Conservation (phyloP, 305 asterid genomes). For the Solanum hybrid region DNA sequence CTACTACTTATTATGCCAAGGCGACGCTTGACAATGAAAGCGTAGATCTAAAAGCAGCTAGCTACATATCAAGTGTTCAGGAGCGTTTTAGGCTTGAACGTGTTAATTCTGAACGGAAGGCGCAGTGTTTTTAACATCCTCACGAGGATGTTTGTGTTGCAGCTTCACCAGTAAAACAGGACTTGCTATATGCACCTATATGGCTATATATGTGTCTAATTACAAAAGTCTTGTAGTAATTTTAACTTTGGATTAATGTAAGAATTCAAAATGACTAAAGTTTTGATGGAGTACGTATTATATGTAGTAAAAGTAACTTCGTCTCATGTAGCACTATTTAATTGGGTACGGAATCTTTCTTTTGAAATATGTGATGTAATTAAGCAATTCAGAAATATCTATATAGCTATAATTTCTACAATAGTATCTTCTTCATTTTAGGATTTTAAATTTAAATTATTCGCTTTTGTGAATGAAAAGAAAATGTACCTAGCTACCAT, state of each 20-base stretch:
- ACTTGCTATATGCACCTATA: background rate
- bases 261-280: background rate
- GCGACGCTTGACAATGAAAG: background rate
- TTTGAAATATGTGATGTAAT: background rate
- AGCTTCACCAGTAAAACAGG: background rate
- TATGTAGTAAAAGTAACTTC: background rate
- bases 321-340: background rate
- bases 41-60: slow-evolving; percentile 42
- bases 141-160: background rate
- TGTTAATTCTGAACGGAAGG: background rate
- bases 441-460: background rate
- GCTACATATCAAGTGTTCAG: slow-evolving; percentile 46
- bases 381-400: background rate
- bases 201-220: background rate
- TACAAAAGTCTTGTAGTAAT: background rate
- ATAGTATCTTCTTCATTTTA: background rate
- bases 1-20: background rate
- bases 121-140: background rate
- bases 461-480: background rate
- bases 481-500: background rate
- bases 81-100: slow-evolving; percentile 47
- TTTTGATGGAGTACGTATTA: background rate
- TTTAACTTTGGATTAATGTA: background rate
- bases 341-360: background rate
- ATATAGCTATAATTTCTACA: background rate